Percentiles rank a stretch among this genome's conserved stretches.
Evolutionary conservation across 2,329 filamentous ascomycete species (phyloP).

Genomic region (Escovopsis sp.): DNA sequence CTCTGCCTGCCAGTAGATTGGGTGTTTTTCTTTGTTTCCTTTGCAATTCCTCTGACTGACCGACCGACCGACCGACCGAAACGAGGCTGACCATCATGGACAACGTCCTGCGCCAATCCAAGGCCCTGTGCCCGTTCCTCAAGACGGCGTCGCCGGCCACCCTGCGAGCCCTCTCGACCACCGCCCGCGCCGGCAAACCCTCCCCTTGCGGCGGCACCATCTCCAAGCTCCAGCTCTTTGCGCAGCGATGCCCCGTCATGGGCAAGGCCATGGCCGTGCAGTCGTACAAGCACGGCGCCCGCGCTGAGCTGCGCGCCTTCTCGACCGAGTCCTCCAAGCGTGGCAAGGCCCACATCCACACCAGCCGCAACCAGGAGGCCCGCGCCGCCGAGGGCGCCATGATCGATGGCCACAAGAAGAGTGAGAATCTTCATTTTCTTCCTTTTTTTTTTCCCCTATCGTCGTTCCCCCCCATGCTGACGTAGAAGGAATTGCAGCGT

Average conservation of each 20-base stretch:
- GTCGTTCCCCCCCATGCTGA: neutral
- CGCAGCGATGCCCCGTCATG: conserved; percentile 95
- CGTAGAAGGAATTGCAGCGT: conserved; percentile 5
- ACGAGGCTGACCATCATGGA: conserved; percentile 51
- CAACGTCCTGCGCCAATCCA: conserved; percentile 84
- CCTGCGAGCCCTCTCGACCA: conserved; percentile 74
- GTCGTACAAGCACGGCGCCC: conserved; percentile 39
- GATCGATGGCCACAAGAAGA: conserved; percentile 32
- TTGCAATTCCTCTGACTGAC: neutral
- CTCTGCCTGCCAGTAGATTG: no score
- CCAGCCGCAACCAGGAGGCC: conserved; percentile 62
- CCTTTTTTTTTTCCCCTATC: neutral
- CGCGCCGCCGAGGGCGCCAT: conserved; percentile 53
- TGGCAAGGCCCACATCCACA: conserved; percentile 66
- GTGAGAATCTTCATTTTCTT: conserved; percentile 17
- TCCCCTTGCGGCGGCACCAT: conserved; percentile 81
- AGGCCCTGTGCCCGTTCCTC: conserved; percentile 93
- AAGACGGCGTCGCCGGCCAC: conserved; percentile 87
- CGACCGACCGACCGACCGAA: neutral
- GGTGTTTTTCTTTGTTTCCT: no score
- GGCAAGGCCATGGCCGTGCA: conserved; percentile 92
- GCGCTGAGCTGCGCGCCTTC: conserved; percentile 36
- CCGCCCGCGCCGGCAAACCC: conserved; percentile 42
- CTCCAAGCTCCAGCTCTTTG: conserved; percentile 90
- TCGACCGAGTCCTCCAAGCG: conserved; percentile 32